Base-by-base conservation (phyloP, 306 rosid genomes). In the Quercus cerris region DNA sequence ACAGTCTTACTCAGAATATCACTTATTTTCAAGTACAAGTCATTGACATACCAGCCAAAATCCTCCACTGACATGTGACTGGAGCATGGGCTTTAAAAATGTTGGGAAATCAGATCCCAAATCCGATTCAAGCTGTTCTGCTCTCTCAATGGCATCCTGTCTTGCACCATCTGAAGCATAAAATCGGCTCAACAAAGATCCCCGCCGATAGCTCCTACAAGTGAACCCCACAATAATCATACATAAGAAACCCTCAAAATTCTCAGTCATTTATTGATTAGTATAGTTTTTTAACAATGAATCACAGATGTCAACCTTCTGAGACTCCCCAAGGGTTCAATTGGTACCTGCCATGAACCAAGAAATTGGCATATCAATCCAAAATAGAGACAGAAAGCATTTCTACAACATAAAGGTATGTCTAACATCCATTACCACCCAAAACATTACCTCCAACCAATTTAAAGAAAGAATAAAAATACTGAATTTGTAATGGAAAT, bases 41-140 rank as follows among this genome's bases (percentile, higher is more conserved):
- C 27, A 58, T n/a, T 1, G n/a, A 54, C 80, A 71, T 79, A 88
- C 92, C 85, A 88, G 86, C 89, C 92, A 88, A 71, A 88, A 88
- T 56, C 91, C 91, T 22, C 91, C 89, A 13, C 85, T 79, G 62
- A 86, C 89, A 68, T 88, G 92, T 28, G 92, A 88, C 25, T 84
- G 88, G 14, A 86, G 85, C 92, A 88, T 86, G 61, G 92, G 82
- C 70, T 88, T 88, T 19, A 88, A 68, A 71, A 88, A 78, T 11
- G 73, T 82, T 11, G 87, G 90, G 59, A 55, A 78, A 14, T 76
- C 72, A 31, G 92, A 70, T 38, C 81, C 88, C 67, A 89, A 64
- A 35, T 75, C 73, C 4, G 87, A 56, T 75, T 79, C 81, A 64
- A 89, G 15, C 41, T 80, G 58, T 63, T 44, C 81, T 54, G 90